These are phyloP conservation scores for Moricandia arvensis DNA, from an alignment of 345 rosid species.

Conservation along the genomic window DNA sequence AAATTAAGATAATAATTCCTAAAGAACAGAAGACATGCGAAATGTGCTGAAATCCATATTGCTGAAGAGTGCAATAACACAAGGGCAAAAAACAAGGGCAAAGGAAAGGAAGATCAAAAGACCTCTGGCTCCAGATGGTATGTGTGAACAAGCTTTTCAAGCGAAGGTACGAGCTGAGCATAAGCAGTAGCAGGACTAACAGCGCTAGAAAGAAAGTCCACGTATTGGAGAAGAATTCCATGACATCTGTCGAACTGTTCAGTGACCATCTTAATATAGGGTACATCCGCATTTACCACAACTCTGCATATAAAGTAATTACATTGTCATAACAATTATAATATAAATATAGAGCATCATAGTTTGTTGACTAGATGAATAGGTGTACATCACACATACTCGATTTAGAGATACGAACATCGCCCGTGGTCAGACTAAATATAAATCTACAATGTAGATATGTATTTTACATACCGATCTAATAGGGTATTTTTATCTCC, in stretches of 20 bases:
- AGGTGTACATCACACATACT: conserved; percentile 9
- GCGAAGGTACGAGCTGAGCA: conserved; percentile 80
- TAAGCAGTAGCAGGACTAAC: conserved; percentile 73
- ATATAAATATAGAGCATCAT: conserved; percentile 4
- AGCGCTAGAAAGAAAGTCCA: conserved; percentile 88
- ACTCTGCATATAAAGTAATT: conserved; percentile 59
- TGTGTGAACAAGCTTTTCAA: conserved; percentile 77
- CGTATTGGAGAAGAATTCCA: conserved; percentile 98
- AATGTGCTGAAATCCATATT: conserved; percentile 10
- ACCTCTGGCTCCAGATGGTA: conserved; percentile 99
- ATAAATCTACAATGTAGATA: conserved; percentile 14
- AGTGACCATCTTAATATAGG: conserved; percentile 98
- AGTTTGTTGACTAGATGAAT: conserved; percentile 6
- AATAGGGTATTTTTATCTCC: conserved; percentile 3
- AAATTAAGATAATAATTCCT: background rate
- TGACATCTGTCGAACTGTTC: conserved; percentile 99
- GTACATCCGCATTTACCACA: conserved; percentile 87
- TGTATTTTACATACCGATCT: conserved; percentile 8
- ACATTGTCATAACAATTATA: conserved; percentile 16
- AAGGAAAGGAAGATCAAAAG: conserved; percentile 28
- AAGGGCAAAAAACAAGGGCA: conserved; percentile 13
- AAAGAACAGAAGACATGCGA: conserved; percentile 12
- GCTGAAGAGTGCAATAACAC: conserved; percentile 13
- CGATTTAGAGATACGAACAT: conserved; percentile 13
- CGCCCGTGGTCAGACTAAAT: conserved; percentile 11